Base-by-base conservation (phyloP, 129 eudicot species). In the Cynara cardunculus region DNA sequence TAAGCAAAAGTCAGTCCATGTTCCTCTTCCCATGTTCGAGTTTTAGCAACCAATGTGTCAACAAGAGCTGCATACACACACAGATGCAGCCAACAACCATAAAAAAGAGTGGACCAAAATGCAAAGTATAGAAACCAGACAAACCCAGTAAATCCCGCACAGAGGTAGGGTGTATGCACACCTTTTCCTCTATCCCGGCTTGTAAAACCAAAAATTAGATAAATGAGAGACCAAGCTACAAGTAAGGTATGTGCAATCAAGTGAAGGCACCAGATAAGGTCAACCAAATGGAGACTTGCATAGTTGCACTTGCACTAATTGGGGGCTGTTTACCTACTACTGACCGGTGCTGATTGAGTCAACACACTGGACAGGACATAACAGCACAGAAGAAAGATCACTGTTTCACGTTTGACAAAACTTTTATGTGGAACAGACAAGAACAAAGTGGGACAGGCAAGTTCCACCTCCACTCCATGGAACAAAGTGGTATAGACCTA, bases 21-120 rank as follows among this genome's bases (percentile, higher is more conserved):
- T 41, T 92, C 98, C 81, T 92, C 92, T 77, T 96, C 99, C 99
- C 99, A 96, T 65, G 92, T 80, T 44, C 90, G 93, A 59, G 99
- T 89, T 88, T 89, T 96, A 71, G 92, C 88, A 79, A 92, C 88
- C 89, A 96, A 81, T 31, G 93, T 76, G 77, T 96, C 99, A 49
- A 96, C 97, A 71, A 96, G 92, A 67, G 92, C 99, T 96, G 83
- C 81, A 87, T 14, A 78, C 10, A 78, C 24, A 22, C 1, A 35
- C n/a, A 14, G 7, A 84, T 76, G 24, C 61, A 76, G 12, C 44
- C 32, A 83, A 64, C 27, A 73, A n/a, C 69, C 56, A 71, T 70
- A 35, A 56, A 78, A 7, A 53, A 5, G 61, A 53, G 64, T 53
- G 44, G 66, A 61, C 32, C 28, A 41, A 10, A 11, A 41, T 41